phyloP scores from a whole-genome alignment of 2,329 filamentous ascomycete genomes.

The Phoma sp. region DNA sequence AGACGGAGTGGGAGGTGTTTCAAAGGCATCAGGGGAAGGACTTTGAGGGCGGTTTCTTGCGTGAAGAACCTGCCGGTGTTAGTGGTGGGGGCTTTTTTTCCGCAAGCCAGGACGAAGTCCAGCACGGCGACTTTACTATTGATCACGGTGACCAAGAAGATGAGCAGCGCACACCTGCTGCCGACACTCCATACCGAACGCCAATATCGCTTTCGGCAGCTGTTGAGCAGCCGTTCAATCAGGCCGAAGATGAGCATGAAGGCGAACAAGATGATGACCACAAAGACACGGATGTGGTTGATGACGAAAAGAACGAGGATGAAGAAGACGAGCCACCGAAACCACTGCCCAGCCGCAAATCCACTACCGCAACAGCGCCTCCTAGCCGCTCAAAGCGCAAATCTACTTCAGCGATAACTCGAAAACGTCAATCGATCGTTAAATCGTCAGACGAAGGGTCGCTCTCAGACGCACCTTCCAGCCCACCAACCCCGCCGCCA shows the following conservation, averaged over 20 bases:
- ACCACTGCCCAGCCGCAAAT: constrained; percentile 21
- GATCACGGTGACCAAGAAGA: constrained; percentile 38
- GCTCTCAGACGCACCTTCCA: constrained; percentile 17
- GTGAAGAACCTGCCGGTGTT: constrained; percentile 34
- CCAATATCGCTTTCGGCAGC: constrained; percentile 49
- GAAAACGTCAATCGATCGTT: constrained; percentile 15
- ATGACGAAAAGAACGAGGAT: constrained; percentile 40
- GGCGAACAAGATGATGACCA: background rate
- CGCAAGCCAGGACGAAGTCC: constrained; percentile 47
- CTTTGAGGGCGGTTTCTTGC: constrained; percentile 54
- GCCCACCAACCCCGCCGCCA: constrained; percentile 13
- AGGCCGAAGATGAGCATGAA: background rate
- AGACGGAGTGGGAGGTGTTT: constrained; percentile 51
- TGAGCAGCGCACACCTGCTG: background rate
- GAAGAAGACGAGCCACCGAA: constrained; percentile 14
- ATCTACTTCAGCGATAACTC: constrained; percentile 7
- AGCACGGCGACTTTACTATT: constrained; percentile 40
- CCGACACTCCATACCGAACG: constrained; percentile 30
- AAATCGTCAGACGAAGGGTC: constrained; percentile 20
- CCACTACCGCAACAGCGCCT: constrained; percentile 2
- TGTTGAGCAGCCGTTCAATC: constrained; percentile 25
- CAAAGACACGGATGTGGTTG: constrained; percentile 1
- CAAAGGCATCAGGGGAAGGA: constrained; percentile 31
- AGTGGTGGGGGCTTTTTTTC: constrained; percentile 43
- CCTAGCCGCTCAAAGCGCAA: constrained; percentile 16